These are phyloP conservation scores for Dittrichia graveolens DNA, from an alignment of 129 eudicot species.

Conservation along the genomic window DNA sequence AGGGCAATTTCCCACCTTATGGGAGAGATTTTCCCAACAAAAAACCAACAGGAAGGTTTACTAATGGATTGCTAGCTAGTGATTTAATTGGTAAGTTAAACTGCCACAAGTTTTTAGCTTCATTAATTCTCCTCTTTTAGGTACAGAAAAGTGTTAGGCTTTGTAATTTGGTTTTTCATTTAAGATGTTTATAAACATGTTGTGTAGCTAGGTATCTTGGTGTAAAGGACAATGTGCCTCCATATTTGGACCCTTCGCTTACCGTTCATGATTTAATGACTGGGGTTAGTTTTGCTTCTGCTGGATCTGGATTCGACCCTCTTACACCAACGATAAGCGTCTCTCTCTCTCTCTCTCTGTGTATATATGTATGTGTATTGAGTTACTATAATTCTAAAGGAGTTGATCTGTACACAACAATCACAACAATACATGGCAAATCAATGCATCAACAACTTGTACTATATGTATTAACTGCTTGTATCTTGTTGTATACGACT, in stretches of 20 bases:
- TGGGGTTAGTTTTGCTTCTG: slow-evolving; percentile 91
- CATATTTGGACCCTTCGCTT: slow-evolving; percentile 74
- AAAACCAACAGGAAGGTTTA: slow-evolving; percentile 69
- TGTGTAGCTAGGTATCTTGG: slow-evolving; percentile 68
- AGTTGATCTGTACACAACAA: no score
- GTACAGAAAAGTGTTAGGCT: not conserved
- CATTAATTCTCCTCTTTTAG: not conserved
- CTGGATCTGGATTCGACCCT: slow-evolving; percentile 80
- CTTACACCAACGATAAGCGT: slow-evolving; percentile 70
- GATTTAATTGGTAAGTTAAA: slow-evolving; percentile 49
- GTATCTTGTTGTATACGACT: no score
- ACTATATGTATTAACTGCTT: no score
- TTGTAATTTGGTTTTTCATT: not conserved
- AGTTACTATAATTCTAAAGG: not conserved
- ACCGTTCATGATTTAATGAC: slow-evolving; percentile 59
- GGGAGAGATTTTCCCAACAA: slow-evolving; percentile 63
- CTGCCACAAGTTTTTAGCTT: not conserved
- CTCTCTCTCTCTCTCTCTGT: slow-evolving; percentile 6
- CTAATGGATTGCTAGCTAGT: slow-evolving; percentile 48
- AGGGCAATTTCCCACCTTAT: slow-evolving; percentile 71
- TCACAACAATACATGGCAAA: no score
- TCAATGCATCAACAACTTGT: no score
- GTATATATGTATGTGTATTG: not conserved
- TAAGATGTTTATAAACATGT: not conserved
- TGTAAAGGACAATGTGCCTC: slow-evolving; percentile 64